These are phyloP conservation scores for Colletotrichum coccodes DNA, from an alignment of 2,329 filamentous ascomycete genomes.

Conservation along the genomic window DNA sequence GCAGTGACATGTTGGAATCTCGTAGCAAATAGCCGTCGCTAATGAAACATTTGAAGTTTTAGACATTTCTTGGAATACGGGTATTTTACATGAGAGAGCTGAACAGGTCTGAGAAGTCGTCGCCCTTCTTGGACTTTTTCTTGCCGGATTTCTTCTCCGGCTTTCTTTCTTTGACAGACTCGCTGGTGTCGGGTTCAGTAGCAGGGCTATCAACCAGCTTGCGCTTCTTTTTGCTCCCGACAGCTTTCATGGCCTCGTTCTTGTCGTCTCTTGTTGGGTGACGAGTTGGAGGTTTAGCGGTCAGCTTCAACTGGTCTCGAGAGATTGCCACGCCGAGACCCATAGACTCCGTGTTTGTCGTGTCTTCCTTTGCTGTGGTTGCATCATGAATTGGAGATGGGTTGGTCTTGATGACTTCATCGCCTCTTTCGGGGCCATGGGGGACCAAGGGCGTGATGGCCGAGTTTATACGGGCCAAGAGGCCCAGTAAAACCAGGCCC, in stretches of 20 bases:
- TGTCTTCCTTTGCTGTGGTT: slow-evolving; percentile 24
- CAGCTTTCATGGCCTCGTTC: neutral
- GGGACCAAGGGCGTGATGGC: slow-evolving; percentile 51
- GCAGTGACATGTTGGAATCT: slow-evolving; percentile 25
- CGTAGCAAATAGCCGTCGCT: slow-evolving; percentile 31
- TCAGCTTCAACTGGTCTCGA: slow-evolving; percentile 33
- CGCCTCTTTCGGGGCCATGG: neutral
- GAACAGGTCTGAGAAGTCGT: slow-evolving; percentile 82
- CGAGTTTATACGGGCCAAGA: slow-evolving; percentile 68
- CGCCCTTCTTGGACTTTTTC: slow-evolving; percentile 61
- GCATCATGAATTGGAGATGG: neutral
- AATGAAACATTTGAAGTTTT: slow-evolving; percentile 31
- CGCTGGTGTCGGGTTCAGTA: neutral
- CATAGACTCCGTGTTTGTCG: slow-evolving; percentile 22
- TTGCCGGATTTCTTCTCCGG: slow-evolving; percentile 30
- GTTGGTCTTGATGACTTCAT: neutral
- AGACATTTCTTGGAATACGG: neutral
- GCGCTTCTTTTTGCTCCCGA: slow-evolving; percentile 10
- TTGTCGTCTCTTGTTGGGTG: neutral
- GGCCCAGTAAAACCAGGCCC: slow-evolving; percentile 74
- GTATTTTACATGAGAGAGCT: slow-evolving; percentile 59
- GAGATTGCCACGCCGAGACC: slow-evolving; percentile 44
- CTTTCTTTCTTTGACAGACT: slow-evolving; percentile 41
- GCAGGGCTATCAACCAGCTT: neutral
- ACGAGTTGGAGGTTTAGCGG: neutral